Percentiles rank a stretch among this genome's conserved stretches.
phyloP scores from a whole-genome alignment of 768 basidiomycete species.

The Tremella mesenterica region DNA sequence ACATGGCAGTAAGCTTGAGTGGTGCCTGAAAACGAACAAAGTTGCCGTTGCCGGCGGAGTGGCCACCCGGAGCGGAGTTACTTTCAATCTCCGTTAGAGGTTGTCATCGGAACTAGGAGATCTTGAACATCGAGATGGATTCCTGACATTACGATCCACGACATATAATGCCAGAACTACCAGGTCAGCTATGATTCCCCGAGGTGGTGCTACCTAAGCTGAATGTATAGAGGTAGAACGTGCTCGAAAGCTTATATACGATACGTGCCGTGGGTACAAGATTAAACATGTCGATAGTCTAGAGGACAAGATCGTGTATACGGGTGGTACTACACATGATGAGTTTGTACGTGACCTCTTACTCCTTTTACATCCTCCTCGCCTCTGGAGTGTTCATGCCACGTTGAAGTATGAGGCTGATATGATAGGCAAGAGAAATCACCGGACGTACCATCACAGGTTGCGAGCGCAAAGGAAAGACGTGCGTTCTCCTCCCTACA shows the following conservation, averaged over 20 bases:
- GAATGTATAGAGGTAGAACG: constrained; percentile 57
- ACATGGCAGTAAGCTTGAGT: no score
- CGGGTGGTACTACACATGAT: constrained; percentile 50
- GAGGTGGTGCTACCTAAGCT: background rate
- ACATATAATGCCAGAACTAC: constrained; percentile 55
- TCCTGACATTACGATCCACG: no score
- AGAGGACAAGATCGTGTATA: constrained; percentile 59
- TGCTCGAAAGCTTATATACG: constrained; percentile 54
- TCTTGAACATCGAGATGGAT: background rate
- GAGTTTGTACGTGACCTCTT: constrained; percentile 55
- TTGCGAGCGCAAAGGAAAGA: constrained; percentile 44
- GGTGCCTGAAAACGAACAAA: no score
- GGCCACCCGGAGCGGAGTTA: no score
- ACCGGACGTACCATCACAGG: constrained; percentile 40
- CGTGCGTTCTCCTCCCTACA: constrained; percentile 16
- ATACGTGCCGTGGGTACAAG: constrained; percentile 51
- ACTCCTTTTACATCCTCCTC: background rate
- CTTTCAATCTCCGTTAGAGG: no score
- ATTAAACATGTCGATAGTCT: constrained; percentile 55
- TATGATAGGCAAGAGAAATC: constrained; percentile 52
- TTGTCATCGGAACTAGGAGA: no score
- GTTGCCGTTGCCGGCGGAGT: no score
- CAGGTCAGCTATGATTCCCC: constrained; percentile 44
- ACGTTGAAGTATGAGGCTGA: background rate
- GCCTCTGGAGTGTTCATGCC: background rate